A percentile compares a stretch with the other conserved stretches of the same genome.
Conservation (phyloP, 108 stramenopile genomes). For the Stephanodiscus triporus region DNA sequence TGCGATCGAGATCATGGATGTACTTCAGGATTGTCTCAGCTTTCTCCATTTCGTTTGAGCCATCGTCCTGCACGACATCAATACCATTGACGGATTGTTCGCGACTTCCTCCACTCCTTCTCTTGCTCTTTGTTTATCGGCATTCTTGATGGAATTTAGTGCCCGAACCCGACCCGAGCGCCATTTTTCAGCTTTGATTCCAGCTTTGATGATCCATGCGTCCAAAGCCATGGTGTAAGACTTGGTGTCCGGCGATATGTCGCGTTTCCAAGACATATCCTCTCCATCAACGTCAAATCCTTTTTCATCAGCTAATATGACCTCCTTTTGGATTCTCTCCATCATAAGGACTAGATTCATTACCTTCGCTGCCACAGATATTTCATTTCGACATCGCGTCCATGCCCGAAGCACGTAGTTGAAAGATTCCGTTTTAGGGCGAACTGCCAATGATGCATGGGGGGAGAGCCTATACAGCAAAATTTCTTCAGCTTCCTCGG, state of each 20-base stretch:
- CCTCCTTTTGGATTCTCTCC: slow-evolving; percentile 61
- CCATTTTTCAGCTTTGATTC: slow-evolving; percentile 50
- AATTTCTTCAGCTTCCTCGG: slow-evolving; percentile 57
- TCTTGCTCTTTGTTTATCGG: slow-evolving; percentile 20
- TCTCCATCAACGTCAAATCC: slow-evolving; percentile 50
- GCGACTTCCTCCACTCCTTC: neutral
- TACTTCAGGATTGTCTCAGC: slow-evolving; percentile 60
- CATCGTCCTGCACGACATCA: slow-evolving; percentile 45
- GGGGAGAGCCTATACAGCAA: slow-evolving; percentile 42
- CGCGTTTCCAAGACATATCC: slow-evolving; percentile 38
- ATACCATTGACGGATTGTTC: neutral
- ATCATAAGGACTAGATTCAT: slow-evolving; percentile 59
- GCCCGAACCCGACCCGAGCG: slow-evolving; percentile 15
- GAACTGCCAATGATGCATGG: slow-evolving; percentile 41
- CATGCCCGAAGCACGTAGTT: slow-evolving; percentile 81
- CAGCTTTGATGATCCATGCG: slow-evolving; percentile 55
- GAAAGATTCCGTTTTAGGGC: slow-evolving; percentile 72
- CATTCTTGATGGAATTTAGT: slow-evolving; percentile 15
- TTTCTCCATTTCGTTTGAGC: slow-evolving; percentile 61
- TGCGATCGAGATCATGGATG: slow-evolving; percentile 55
- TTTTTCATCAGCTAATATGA: slow-evolving; percentile 24
- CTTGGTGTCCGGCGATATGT: slow-evolving; percentile 61
- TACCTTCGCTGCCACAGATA: slow-evolving; percentile 43
- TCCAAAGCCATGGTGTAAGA: slow-evolving; percentile 81
- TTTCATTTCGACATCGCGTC: slow-evolving; percentile 63